Evolutionary conservation across 2,329 filamentous ascomycete species (phyloP), one percentile per base, ranked within the genome.

Genomic region (Raffaelea arxii): DNA sequence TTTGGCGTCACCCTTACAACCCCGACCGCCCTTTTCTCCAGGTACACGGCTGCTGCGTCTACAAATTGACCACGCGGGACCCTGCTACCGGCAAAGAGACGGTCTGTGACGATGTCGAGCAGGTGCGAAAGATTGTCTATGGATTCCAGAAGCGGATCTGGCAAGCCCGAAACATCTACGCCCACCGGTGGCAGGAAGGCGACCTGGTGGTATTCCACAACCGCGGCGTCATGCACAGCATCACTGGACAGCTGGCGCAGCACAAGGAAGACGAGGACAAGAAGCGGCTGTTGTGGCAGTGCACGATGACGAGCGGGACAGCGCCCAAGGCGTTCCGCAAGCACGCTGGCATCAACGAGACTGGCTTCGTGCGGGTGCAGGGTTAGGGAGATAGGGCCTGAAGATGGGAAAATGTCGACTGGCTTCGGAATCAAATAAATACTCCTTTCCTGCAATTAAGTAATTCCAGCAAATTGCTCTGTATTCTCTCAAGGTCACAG

Each of bases 121-220:
- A 47, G 27, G 49, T 48, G 6, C 51, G 51, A 16, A 22, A 25
- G 1, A 43, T 41, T 1, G 43, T 51, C 10, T 51, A 51, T 24
- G 37, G 14, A 3, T 38, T 53, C 49, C 49, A 51, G 46, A 41
- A 41, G n/a, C 44, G 25, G 18, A 27, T 49, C 19, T 48, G 47
- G 46, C 74, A 76, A 9, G 83, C 85, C 0, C 60, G 71, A 48
- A 68, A 72, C 51, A 82, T 90, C 10, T 88, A 87, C 58, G 68
- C 82, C 5, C 81, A 88, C 55, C 81, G 88, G 53, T 90, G 84
- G 86, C 69, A 82, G 54, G 78, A 85, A 58, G 84, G 84, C 4
- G 85, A 89, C 58, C 63, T 87, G 49, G 85, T 87, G 1, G 66
- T 90, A 27, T 90, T 90, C 63, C 82, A 90, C 61, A 90, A 90